Base-by-base conservation (phyloP, 2,329 filamentous ascomycete genomes). In the Orbilia javanica region DNA sequence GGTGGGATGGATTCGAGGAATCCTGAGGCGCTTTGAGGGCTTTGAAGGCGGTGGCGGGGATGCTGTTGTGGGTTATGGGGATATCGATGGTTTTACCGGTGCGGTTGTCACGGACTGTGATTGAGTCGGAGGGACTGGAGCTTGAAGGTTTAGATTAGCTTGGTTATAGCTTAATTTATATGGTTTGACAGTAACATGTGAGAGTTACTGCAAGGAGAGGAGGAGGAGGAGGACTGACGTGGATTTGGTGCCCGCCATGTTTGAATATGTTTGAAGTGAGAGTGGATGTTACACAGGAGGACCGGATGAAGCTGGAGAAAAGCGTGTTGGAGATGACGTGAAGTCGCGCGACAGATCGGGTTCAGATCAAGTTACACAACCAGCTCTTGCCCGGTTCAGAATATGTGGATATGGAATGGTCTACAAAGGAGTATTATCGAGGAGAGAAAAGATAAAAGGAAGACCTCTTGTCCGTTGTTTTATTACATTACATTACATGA, bases 41-140 rank as follows among this genome's bases (percentile, higher is more conserved):
- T 81, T 87, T 87, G 83, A 87, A 85, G 76, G 87, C 86, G 2
- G 86, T 87, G 13, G 86, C 86, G 31, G 83, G 83, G n/a, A 88
- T 84, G 0, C 86, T 84, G 81, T 87, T 88, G 82, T 87, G 82
- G 62, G 82, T 84, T 81, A 88, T 87, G 72, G 86, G 86, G 36
- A 88, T 82, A 81, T 87, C 85, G 70, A 87, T 87, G 20, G 83
- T 81, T 80, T 85, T 84, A 66, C 85, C 85, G 2, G 86, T 87
- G 71, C 86, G 85, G 82, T 87, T 87, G 81, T 88, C 86, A 13
- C 62, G 50, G 36, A 78, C 74, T 2, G 74, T 78, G 52, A 78
- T 25, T 8, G 74, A 72, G 44, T 78, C 67, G 62, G 44, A 72
- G 4, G 67, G 60, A 42, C 74, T 78, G 34, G 7, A 60, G 34